Conservation (phyloP, 2,329 filamentous ascomycete species). For the Metarhizium robertsii region DNA sequence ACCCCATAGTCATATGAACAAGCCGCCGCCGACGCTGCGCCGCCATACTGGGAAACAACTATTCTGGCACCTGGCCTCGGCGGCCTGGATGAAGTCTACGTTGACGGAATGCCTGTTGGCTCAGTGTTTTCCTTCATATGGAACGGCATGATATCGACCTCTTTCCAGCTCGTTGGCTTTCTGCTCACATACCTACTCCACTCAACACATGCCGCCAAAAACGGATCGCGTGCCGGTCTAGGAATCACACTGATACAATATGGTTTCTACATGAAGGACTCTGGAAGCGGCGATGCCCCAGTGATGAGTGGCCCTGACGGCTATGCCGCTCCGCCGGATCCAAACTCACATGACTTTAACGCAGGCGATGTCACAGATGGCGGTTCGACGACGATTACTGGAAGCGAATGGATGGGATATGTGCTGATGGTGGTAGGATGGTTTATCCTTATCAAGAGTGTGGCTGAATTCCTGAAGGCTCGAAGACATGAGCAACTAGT, state of each 20-base stretch:
- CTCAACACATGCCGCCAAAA: conserved; percentile 96
- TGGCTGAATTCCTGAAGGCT: conserved; percentile 82
- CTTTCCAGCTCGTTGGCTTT: conserved; percentile 94
- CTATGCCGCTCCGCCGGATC: conserved; percentile 68
- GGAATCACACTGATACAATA: conserved; percentile 95
- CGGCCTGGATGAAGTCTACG: conserved; percentile 89
- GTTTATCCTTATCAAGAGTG: conserved; percentile 93
- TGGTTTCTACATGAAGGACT: conserved; percentile 86
- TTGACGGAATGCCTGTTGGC: conserved; percentile 89
- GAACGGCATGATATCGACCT: conserved; percentile 96
- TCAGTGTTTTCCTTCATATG: conserved; percentile 81
- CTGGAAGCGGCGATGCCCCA: conserved; percentile 32
- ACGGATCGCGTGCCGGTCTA: conserved; percentile 87
- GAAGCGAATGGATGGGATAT: conserved; percentile 84
- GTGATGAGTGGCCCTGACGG: conserved; percentile 42
- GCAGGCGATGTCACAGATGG: conserved; percentile 53
- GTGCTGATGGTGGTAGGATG: conserved; percentile 93
- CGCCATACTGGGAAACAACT: conserved; percentile 98
- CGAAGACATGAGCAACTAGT: conserved; percentile 88
- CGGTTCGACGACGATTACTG: conserved; percentile 49
- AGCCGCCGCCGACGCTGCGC: conserved; percentile 89
- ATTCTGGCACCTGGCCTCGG: conserved; percentile 87
- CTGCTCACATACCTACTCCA: conserved; percentile 95
- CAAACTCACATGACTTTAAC: conserved; percentile 84
- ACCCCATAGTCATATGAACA: conserved; percentile 80